Conservation (phyloP, 75 land plant genomes). For the Pinus taeda region DNA sequence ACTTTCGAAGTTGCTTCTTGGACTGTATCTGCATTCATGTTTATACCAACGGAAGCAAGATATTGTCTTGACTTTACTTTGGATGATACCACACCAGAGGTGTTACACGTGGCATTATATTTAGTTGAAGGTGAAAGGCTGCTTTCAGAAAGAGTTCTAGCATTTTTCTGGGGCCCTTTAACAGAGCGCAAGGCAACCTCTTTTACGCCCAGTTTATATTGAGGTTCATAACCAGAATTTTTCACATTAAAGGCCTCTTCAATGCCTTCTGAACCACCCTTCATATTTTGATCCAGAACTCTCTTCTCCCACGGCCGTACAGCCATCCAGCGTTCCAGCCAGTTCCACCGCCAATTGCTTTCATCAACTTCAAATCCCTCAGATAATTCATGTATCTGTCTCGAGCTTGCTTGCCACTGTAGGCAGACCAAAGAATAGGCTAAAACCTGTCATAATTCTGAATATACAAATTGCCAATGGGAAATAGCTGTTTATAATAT, state of each 20-base stretch:
- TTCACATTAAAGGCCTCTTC: slow-evolving; percentile 27
- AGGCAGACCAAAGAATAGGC: background rate
- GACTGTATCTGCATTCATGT: slow-evolving; percentile 16
- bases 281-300: slow-evolving; percentile 48
- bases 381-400: slow-evolving; percentile 29
- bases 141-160: slow-evolving; percentile 38
- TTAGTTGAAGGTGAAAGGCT: slow-evolving; percentile 38
- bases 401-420: slow-evolving; percentile 75
- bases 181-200: slow-evolving; percentile 21
- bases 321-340: slow-evolving; percentile 93
- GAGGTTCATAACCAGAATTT: slow-evolving; percentile 16
- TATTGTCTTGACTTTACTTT: slow-evolving; percentile 27
- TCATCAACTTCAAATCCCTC: slow-evolving; percentile 68
- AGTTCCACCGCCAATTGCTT: slow-evolving; percentile 88
- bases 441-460: background rate
- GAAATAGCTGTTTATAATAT: background rate
- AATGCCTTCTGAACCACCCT: slow-evolving; percentile 42
- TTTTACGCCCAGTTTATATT: slow-evolving; percentile 23
- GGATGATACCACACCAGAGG: slow-evolving; percentile 14
- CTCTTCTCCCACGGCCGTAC: slow-evolving; percentile 86
- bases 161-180: slow-evolving; percentile 21
- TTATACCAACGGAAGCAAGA: slow-evolving; percentile 13
- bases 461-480: background rate
- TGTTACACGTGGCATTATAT: slow-evolving; percentile 15
- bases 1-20: slow-evolving; percentile 60